Base-by-base conservation (phyloP, 768 basidiomycete species). In the Pisolithus microcarpus region DNA sequence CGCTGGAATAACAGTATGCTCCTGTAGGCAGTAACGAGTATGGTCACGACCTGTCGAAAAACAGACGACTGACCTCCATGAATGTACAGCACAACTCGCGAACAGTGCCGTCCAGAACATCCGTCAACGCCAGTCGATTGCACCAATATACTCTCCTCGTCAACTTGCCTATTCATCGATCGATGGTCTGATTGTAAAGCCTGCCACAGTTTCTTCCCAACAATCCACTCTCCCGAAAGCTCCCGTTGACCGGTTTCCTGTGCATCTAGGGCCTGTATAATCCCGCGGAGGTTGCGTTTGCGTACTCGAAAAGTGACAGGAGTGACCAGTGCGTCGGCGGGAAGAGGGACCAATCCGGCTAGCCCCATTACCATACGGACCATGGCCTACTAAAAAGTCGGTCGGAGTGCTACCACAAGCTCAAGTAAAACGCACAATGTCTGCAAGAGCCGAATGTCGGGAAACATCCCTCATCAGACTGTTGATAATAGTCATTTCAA, bases 191-290 rank as follows among this genome's bases (percentile, higher is more conserved):
- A 71, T 61, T 96, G 92, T 57, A 96, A 73, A 26, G 82, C 72
- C 56, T 82, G 83, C 95, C 95, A 99, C 0, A 94, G 80, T 56
- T 81, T 81, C 65, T 87, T 87, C 34, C 91, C 91, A n/a, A 97
- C 87, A 21, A 98, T 84, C 95, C 95, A 99, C 73, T 99, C 95
- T 0, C 92, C 95, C 1, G 82, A 82, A 28, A 99, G 75, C 61
- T 94, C 88, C 4, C 95, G 79, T 8, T 61, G 65, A 31, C 92
- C 94, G 9, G 75, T 75, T 67, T 99, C 95, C 16, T 74, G 62
- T 5, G 73, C 77, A 62, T 98, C 95, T 49, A 79, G 79, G 7
- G 82, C 73, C 5, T 78, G 73, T 15, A 99, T 78, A 48, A 98
- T 84, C 13, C 95, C 95, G 30, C 82, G 79, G 26, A 96, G 74